Percentiles rank a stretch among this genome's conserved stretches.
These are phyloP conservation scores for Alternaria solani DNA, from an alignment of 2,329 filamentous ascomycete species.

Conservation along the genomic window DNA sequence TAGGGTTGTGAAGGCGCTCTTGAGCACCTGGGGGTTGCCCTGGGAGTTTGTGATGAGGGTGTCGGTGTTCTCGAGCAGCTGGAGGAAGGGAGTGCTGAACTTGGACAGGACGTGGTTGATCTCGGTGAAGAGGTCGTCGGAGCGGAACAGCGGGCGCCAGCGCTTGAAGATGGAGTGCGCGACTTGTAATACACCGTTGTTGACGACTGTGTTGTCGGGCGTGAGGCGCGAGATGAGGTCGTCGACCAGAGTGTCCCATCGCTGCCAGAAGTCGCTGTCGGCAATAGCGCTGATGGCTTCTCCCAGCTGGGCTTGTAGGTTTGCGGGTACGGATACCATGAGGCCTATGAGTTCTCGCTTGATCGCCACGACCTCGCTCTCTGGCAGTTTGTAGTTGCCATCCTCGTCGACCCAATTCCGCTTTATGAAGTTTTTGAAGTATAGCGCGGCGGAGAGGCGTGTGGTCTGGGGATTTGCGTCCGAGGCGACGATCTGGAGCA, in stretches of 20 bases:
- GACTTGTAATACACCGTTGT: conserved; percentile 94
- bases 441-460: conserved; percentile 85
- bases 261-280: conserved; percentile 95
- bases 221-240: conserved; percentile 91
- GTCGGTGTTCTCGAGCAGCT: conserved; percentile 78
- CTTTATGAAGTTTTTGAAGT: conserved; percentile 98
- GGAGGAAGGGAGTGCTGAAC: conserved; percentile 84
- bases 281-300: conserved; percentile 97
- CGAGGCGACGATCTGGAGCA: conserved; percentile 89
- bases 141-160: conserved; percentile 93
- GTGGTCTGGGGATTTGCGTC: conserved; percentile 76
- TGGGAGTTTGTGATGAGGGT: conserved; percentile 75
- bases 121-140: conserved; percentile 90
- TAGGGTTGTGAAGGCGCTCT: conserved; percentile 82
- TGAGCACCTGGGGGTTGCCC: conserved; percentile 76
- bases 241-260: conserved; percentile 95
- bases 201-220: conserved; percentile 79
- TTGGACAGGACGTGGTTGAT: conserved; percentile 93
- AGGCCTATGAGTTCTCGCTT: conserved; percentile 94
- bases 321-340: conserved; percentile 90
- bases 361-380: conserved; percentile 85
- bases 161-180: conserved; percentile 97
- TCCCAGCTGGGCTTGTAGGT: conserved; percentile 90
- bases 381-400: conserved; percentile 86
- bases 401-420: conserved; percentile 95